Conservation (phyloP, 192 early-diverging fungal genomes). For the Linnemannia zychae region DNA sequence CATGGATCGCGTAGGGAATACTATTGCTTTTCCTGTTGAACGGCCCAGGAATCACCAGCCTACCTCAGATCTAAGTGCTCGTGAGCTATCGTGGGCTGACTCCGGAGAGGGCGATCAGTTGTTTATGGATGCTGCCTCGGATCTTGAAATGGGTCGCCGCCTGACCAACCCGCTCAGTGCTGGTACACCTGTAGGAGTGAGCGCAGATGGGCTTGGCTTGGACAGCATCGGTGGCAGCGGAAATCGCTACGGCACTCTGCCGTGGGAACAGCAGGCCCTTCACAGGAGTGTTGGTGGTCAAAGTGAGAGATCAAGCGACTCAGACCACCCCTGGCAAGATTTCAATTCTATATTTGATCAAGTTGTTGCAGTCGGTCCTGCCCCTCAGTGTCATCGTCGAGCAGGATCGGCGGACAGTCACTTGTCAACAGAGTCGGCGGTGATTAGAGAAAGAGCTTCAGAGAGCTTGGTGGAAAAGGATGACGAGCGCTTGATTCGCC, state of each 20-base stretch:
- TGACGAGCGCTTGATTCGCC: not conserved
- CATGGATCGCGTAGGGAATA: not conserved
- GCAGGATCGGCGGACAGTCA: not conserved
- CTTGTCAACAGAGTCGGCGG: not conserved
- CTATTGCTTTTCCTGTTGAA: not conserved
- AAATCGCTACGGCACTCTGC: constrained; percentile 16
- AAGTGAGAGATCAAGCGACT: constrained; percentile 22
- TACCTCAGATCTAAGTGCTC: not conserved
- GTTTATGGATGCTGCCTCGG: constrained; percentile 10
- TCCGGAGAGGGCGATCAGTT: not conserved
- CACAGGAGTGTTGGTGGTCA: not conserved
- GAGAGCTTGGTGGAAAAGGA: not conserved
- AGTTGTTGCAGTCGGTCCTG: not conserved
- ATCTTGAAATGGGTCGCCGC: constrained; percentile 21
- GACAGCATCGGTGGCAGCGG: not conserved
- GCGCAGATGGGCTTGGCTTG: not conserved
- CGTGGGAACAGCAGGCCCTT: constrained; percentile 17
- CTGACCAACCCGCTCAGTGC: constrained; percentile 3
- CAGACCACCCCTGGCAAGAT: constrained; percentile 20
- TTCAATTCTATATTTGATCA: constrained; percentile 24
- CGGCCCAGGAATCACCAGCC: not conserved
- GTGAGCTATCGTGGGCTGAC: not conserved
- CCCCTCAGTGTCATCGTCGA: not conserved
- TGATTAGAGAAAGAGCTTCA: not conserved
- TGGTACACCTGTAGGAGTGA: constrained; percentile 8